Evolutionary conservation across 768 basidiomycete species (phyloP).

Genomic region (Peribolospora kevripleyi): DNA sequence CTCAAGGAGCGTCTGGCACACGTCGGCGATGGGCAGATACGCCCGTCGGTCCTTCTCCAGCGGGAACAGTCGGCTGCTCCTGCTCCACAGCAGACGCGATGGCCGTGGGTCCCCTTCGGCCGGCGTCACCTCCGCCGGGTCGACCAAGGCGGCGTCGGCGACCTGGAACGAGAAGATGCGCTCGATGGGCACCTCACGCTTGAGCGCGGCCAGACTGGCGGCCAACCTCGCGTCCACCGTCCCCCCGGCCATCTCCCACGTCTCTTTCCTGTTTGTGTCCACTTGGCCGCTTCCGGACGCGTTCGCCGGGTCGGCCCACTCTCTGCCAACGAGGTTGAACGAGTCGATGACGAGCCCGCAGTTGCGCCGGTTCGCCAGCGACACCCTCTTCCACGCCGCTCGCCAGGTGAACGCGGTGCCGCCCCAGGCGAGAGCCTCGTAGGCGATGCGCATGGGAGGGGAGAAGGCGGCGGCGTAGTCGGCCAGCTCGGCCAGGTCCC

Average conservation of each 20-base stretch:
- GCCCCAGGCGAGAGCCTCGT: constrained; percentile 22
- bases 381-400: constrained; percentile 22
- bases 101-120: constrained; percentile 14
- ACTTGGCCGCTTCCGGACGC: constrained; percentile 12
- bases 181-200: constrained; percentile 17
- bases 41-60: constrained; percentile 17
- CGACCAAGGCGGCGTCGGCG: constrained; percentile 18
- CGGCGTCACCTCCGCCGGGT: neutral
- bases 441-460: constrained; percentile 13
- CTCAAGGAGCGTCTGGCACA: constrained; percentile 17
- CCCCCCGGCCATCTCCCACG: too few species aligned
- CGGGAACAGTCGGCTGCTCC: constrained; percentile 23
- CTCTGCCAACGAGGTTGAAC: constrained; percentile 22
- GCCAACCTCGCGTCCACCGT: constrained; percentile 7
- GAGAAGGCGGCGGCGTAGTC: constrained; percentile 17
- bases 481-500: constrained; percentile 19
- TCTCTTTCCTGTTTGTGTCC: neutral
- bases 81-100: constrained; percentile 22
- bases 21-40: constrained; percentile 21
- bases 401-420: constrained; percentile 20
- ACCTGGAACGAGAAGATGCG: constrained; percentile 24
- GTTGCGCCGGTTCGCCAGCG: constrained; percentile 19
- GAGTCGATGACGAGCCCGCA: constrained; percentile 23
- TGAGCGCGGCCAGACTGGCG: constrained; percentile 16
- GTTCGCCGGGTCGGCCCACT: constrained; percentile 23